Base-by-base conservation (phyloP, 2,329 filamentous ascomycete genomes). In the Talaromyces sp. region DNA sequence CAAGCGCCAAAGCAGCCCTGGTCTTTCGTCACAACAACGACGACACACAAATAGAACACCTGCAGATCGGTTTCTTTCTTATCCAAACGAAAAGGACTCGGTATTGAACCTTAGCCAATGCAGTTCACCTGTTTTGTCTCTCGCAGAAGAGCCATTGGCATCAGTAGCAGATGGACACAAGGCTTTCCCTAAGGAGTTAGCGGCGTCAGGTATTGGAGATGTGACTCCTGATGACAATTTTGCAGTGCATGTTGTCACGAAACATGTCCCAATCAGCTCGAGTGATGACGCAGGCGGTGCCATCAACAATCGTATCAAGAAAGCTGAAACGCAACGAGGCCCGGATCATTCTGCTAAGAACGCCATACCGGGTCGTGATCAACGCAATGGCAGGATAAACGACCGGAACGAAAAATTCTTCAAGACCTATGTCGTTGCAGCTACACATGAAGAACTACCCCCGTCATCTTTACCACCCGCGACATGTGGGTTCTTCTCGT, bases 171-270 rank as follows among this genome's bases (percentile, higher is more conserved):
- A 62, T 41, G 65, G 71, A 58, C 22, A 69, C 33, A 68, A 68
- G 45, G 67, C 70, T 8, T 52, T 61, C n/a, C 72, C 73, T 10
- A 57, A 70, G 2, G 68, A 74, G 37, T 66, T 78, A 27, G 66
- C 70, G 45, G 75, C 67, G 15, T 77, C 73, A n/a, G 75, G 75
- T 8, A 56, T 77, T 15, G 74, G 74, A 15, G 72, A 73, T 39
- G 71, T 77, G 37, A 66, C 69, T 15, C 74, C 74, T 7, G 69
- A 70, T 52, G 75, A 78, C 65, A 77, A 78, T 50, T 77, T 78
- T 67, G 69, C 72, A 5, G 52, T 78, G 35, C 69, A 75, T 57
- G 74, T 77, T 5, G 68, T 70, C 50, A 62, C 68, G 7, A 64
- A 66, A 25, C 68, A 71, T 50, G 59, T 41, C 11, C 52, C 59